Percentiles rank a stretch among this genome's conserved stretches.
Evolutionary conservation across 805 yeast species (phyloP).

Genomic region (Sugiyamaella lignohabitans): DNA sequence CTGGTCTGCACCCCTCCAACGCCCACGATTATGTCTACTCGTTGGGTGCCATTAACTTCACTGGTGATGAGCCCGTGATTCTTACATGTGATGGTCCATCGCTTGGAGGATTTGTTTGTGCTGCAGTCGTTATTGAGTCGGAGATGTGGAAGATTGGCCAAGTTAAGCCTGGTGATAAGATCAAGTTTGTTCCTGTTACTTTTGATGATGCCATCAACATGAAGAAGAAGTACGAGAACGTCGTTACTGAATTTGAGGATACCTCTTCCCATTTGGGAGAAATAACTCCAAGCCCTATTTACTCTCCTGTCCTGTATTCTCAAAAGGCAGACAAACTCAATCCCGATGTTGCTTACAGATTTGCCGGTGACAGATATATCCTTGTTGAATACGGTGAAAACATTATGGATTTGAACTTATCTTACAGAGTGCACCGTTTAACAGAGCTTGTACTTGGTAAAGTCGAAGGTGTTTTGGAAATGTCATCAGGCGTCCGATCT

Average conservation of each 20-base stretch:
- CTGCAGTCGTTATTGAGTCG: slow-evolving; percentile 90
- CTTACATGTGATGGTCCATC: slow-evolving; percentile 97
- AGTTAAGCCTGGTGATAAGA: slow-evolving; percentile 86
- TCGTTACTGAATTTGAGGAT: slow-evolving; percentile 43
- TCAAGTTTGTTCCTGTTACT: slow-evolving; percentile 72
- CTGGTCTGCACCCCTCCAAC: slow-evolving; percentile 97
- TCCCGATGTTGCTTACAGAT: slow-evolving; percentile 80
- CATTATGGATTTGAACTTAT: slow-evolving; percentile 72
- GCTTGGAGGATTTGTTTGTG: slow-evolving; percentile 94
- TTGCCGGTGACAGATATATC: slow-evolving; percentile 93
- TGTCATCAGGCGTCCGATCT: slow-evolving; percentile 97
- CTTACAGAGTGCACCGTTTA: slow-evolving; percentile 79
- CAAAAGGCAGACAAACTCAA: slow-evolving; percentile 42
- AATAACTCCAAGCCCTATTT: slow-evolving; percentile 44
- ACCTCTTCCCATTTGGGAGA: slow-evolving; percentile 33
- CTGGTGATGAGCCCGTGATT: slow-evolving; percentile 98
- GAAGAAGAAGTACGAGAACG: slow-evolving; percentile 52
- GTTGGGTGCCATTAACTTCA: slow-evolving; percentile 92
- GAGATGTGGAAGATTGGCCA: slow-evolving; percentile 99
- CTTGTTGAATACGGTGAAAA: slow-evolving; percentile 91
- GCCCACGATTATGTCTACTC: slow-evolving; percentile 97
- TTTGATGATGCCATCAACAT: slow-evolving; percentile 62
- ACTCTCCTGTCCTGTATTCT: slow-evolving; percentile 55
- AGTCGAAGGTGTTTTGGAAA: slow-evolving; percentile 78
- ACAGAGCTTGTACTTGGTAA: slow-evolving; percentile 64